Conservation (phyloP, 495 filamentous ascomycete species). For the Penicillium soppii region DNA sequence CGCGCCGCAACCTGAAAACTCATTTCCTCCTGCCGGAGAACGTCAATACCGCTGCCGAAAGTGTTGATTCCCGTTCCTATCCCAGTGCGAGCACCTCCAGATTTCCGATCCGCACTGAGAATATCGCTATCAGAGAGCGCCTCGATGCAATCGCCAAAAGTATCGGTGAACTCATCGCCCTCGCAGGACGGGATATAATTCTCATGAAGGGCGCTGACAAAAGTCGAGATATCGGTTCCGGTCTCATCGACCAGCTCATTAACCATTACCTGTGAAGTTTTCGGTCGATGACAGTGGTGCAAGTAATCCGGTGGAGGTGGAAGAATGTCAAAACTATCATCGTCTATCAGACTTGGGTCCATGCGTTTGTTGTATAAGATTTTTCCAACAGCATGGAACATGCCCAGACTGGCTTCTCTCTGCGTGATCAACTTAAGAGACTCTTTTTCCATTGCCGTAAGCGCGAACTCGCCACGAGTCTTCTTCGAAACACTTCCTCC, state of each 20-base stretch:
- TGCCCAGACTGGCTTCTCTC: conserved; percentile 79
- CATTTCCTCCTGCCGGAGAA: conserved; percentile 86
- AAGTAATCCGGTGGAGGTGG: conserved; percentile 63
- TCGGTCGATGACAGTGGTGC: conserved; percentile 58
- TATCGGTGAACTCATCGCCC: conserved; percentile 54
- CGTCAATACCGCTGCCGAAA: conserved; percentile 58
- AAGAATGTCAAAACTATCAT: conserved; percentile 19
- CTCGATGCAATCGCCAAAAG: conserved; percentile 77
- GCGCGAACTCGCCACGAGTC: conserved; percentile 47
- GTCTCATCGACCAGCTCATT: conserved; percentile 82
- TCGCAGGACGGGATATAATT: conserved; percentile 88
- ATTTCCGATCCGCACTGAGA: conserved; percentile 50
- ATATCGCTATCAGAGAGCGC: conserved; percentile 84
- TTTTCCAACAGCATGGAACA: conserved; percentile 96
- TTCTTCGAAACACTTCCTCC: conserved; percentile 61
- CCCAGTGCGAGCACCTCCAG: conserved; percentile 24
- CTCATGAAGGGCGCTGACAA: conserved; percentile 90
- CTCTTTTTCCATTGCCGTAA: conserved; percentile 69
- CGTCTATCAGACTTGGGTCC: conserved; percentile 22
- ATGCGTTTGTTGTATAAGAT: conserved; percentile 91
- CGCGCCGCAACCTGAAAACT: conserved; percentile 84
- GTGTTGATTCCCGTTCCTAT: conserved; percentile 42
- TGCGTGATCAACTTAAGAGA: conserved; percentile 74
- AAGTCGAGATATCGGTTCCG: conserved; percentile 84
- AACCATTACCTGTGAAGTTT: conserved; percentile 66